Conservation (phyloP, 768 basidiomycete genomes). For the Boletus sp. region DNA sequence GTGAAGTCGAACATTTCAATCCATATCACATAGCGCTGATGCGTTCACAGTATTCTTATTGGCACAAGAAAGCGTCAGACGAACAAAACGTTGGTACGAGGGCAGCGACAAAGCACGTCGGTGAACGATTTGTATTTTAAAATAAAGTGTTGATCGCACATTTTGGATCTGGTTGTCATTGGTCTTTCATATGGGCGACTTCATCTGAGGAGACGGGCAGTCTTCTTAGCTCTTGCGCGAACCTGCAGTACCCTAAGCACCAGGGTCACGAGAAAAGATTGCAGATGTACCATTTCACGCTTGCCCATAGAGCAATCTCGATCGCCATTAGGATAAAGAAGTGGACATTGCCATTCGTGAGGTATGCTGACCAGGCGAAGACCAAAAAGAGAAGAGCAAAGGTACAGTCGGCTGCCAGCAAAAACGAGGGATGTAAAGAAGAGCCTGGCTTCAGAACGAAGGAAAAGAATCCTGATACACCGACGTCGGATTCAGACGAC, state of each 20-base stretch:
- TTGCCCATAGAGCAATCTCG: slow-evolving; percentile 69
- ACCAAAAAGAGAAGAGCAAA: slow-evolving; percentile 58
- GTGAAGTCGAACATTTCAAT: slow-evolving; percentile 45
- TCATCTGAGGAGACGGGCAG: slow-evolving; percentile 23
- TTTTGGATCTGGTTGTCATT: slow-evolving; percentile 11
- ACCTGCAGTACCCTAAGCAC: slow-evolving; percentile 42
- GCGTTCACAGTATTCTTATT: slow-evolving; percentile 66
- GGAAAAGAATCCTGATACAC: slow-evolving; percentile 39
- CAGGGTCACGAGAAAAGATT: neutral
- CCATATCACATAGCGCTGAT: slow-evolving; percentile 5
- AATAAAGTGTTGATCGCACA: neutral
- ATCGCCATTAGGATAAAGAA: slow-evolving; percentile 64
- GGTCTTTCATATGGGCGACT: slow-evolving; percentile 22
- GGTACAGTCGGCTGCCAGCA: slow-evolving; percentile 58
- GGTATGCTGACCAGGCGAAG: slow-evolving; percentile 52
- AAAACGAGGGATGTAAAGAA: slow-evolving; percentile 67
- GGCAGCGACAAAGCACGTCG: slow-evolving; percentile 54
- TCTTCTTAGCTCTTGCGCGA: slow-evolving; percentile 58
- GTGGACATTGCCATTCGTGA: slow-evolving; percentile 66
- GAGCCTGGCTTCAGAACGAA: slow-evolving; percentile 72
- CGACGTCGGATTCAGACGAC: slow-evolving; percentile 19
- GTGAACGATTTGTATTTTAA: slow-evolving; percentile 26
- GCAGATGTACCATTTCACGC: slow-evolving; percentile 68
- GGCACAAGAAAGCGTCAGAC: slow-evolving; percentile 77
- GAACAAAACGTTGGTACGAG: slow-evolving; percentile 84